phyloP scores from a whole-genome alignment of 805 yeast species.

The Cyberlindnera americana region DNA sequence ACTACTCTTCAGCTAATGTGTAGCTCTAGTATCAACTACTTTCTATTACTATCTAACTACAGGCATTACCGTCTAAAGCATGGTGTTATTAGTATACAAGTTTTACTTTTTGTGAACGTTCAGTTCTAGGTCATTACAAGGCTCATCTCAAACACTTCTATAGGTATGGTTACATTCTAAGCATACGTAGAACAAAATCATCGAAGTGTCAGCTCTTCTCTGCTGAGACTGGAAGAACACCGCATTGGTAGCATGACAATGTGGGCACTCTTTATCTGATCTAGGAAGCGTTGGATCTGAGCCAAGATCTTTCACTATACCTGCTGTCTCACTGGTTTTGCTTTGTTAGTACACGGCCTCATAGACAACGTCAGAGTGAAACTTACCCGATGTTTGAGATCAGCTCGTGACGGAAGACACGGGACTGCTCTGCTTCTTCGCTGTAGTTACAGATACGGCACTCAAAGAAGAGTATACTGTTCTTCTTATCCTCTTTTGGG shows the following conservation, averaged over 20 bases:
- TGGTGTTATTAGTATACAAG: conserved; percentile 1
- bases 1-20: too few species aligned
- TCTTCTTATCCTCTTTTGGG: conserved; percentile 89
- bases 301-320: conserved; percentile 94
- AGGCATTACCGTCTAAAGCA: too few species aligned
- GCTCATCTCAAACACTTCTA: conserved; percentile 26
- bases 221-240: conserved; percentile 98
- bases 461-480: conserved; percentile 68
- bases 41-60: too few species aligned
- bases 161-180: conserved; percentile 74
- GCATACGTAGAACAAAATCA: conserved; percentile 93
- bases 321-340: conserved; percentile 84
- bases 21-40: too few species aligned
- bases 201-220: conserved; percentile 89
- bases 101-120: neutral
- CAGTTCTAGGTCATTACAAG: too few species aligned
- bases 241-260: conserved; percentile 82
- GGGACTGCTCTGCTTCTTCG: conserved; percentile 83
- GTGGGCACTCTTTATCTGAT: conserved; percentile 90
- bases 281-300: conserved; percentile 97
- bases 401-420: conserved; percentile 89
- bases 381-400: conserved; percentile 71
- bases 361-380: too few species aligned
- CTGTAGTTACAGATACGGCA: conserved; percentile 95
- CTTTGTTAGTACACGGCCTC: too few species aligned